Conservation (phyloP, 257 asterid species). For the Voacanga thouarsii region DNA sequence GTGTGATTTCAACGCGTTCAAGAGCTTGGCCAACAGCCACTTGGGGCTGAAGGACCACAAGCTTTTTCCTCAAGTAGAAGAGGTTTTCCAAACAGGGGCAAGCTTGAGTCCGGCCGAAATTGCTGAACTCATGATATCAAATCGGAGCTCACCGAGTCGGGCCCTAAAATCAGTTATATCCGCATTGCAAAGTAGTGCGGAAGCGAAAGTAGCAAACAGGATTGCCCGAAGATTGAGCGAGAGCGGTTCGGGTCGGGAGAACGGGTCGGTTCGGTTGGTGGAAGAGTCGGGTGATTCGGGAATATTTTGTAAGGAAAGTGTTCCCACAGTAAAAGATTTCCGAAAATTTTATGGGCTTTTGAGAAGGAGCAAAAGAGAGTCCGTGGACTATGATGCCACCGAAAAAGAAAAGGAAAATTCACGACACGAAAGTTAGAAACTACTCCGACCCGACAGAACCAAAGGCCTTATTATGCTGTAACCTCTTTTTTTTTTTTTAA, state of each 20-base stretch:
- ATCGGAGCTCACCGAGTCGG: constrained; percentile 82
- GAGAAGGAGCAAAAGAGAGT: constrained; percentile 62
- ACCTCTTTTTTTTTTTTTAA: not conserved
- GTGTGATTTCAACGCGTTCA: constrained; percentile 76
- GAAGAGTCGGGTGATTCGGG: constrained; percentile 50
- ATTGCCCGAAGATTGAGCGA: constrained; percentile 41
- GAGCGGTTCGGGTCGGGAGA: constrained; percentile 41
- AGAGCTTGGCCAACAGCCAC: constrained; percentile 62
- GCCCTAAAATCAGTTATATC: constrained; percentile 74
- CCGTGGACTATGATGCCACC: constrained; percentile 38
- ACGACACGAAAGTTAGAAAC: constrained; percentile 9
- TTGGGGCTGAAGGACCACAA: constrained; percentile 78
- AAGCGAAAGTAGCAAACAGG: constrained; percentile 33
- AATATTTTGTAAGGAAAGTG: constrained; percentile 36
- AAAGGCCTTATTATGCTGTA: not conserved
- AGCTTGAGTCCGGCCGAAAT: constrained; percentile 81
- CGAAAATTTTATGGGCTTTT: constrained; percentile 65
- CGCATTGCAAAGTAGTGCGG: constrained; percentile 58
- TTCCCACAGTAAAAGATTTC: constrained; percentile 57
- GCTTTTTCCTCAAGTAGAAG: constrained; percentile 73
- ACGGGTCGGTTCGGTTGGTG: constrained; percentile 40
- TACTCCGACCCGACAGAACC: not conserved
- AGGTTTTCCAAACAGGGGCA: constrained; percentile 70
- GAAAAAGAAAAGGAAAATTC: constrained; percentile 44
- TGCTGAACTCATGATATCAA: constrained; percentile 78